Evolutionary conservation across 495 filamentous ascomycete genomes (phyloP), one percentile per base, ranked within the genome.

Genomic region (Recurvomyces mirabilis): DNA sequence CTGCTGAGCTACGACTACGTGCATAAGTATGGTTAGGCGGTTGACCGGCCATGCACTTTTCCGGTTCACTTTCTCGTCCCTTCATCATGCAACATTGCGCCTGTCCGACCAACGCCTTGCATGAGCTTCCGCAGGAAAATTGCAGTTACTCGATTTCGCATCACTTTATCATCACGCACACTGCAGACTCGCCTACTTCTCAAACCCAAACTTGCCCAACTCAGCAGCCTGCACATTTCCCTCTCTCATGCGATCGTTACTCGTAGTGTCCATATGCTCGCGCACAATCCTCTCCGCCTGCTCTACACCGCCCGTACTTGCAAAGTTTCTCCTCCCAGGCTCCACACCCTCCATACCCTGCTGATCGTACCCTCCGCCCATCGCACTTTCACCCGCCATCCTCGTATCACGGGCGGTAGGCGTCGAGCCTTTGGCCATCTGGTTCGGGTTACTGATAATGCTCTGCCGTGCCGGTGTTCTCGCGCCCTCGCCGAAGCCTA

Each of bases 401-500:
- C 41, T 51, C 25, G 63, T 59, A 29, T 66, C 62, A 14, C 58
- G 46, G 35, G 38, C 48, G 21, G 49, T 52, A 1, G 47, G 38
- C 17, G 34, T 53, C 10, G 48, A 10, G 15, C 49, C 44, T 6
- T 49, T 54, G 37, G 24, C 51, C 21, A n/a, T 41, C 36, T 25
- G 41, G 9, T 42, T 35, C 4, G 60, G 62, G 41, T 51, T 59
- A 11, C 55, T 56, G 41, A 57, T 32, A 20, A 46, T 41, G 39
- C 57, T 60, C 23, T 61, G 54, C 25, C 61, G 36, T 19, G 56
- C 59, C 4, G 58, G 59, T 20, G 59, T 88, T 42, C 79, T 79
- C 11, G 87, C 86, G 6, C 84, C 86, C 57, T 93, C 87, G 38
- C 87, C 87, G 46, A 93, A 93, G 0, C 77, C 87, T 7, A 93